A percentile compares a stretch with the other conserved stretches of the same genome.
Conservation (phyloP, 495 filamentous ascomycete genomes). For the Extremus antarcticus region DNA sequence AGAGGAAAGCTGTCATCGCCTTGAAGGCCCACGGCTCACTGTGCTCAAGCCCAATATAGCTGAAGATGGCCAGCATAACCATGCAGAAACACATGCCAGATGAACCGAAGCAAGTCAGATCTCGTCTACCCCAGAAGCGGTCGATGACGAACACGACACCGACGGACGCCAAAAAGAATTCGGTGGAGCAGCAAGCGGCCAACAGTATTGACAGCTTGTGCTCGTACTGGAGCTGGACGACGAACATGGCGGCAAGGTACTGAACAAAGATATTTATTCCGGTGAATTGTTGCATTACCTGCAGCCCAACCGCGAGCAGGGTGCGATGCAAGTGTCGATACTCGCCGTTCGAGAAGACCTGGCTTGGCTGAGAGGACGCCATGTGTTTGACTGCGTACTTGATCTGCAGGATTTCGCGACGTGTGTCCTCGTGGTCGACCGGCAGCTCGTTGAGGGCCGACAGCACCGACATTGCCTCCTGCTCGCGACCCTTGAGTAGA, state of each 20-base stretch:
- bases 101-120: slow-evolving; percentile 62
- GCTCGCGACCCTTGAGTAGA: slow-evolving; percentile 54
- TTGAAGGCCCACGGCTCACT: slow-evolving; percentile 27
- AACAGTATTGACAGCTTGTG: slow-evolving; percentile 51
- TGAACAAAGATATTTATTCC: slow-evolving; percentile 72
- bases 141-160: slow-evolving; percentile 62
- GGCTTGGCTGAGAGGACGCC: slow-evolving; percentile 48
- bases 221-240: slow-evolving; percentile 44
- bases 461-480: slow-evolving; percentile 55
- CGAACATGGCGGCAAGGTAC: slow-evolving; percentile 57
- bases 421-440: slow-evolving; percentile 42
- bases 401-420: slow-evolving; percentile 57
- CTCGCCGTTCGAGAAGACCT: slow-evolving; percentile 61
- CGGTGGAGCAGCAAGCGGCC: slow-evolving; percentile 61
- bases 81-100: slow-evolving; percentile 59
- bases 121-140: slow-evolving; percentile 51
- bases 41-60: slow-evolving; percentile 22
- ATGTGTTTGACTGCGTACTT: slow-evolving; percentile 65
- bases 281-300: slow-evolving; percentile 56
- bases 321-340: slow-evolving; percentile 64
- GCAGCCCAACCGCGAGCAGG: slow-evolving; percentile 56
- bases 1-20: slow-evolving; percentile 51
- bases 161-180: slow-evolving; percentile 65
- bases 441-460: slow-evolving; percentile 46
- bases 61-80: slow-evolving; percentile 51